Percentiles rank a stretch among this genome's conserved stretches.
These are phyloP conservation scores for Suillus brevipes DNA, from an alignment of 768 basidiomycete species.

Conservation along the genomic window DNA sequence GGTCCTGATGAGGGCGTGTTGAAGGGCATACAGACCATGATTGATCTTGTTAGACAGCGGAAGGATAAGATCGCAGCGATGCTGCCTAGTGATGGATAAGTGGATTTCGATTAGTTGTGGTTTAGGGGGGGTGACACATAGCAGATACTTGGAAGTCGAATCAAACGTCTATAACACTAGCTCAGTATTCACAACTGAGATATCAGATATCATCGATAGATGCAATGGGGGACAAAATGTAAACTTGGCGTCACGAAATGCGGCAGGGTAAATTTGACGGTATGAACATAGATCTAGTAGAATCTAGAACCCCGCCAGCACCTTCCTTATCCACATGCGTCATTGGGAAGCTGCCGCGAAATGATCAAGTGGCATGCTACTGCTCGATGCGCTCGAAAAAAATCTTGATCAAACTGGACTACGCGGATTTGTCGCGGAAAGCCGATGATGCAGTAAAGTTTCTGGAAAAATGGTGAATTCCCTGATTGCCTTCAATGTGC, in stretches of 20 bases:
- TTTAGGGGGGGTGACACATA: background rate
- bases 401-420: background rate
- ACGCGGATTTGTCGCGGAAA: background rate
- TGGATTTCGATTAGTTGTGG: background rate
- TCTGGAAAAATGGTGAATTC: background rate
- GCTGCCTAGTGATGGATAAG: background rate
- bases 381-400: too few species aligned
- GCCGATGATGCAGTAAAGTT: background rate
- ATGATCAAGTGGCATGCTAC: too few species aligned
- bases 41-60: constrained; percentile 60
- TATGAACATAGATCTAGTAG: too few species aligned
- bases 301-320: too few species aligned
- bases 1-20: constrained; percentile 83
- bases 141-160: background rate
- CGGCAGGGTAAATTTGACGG: too few species aligned
- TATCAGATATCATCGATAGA: too few species aligned
- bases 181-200: too few species aligned
- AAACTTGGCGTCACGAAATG: too few species aligned
- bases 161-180: background rate
- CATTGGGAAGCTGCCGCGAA: too few species aligned
- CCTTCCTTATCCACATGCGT: too few species aligned
- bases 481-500: background rate
- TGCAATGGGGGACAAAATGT: too few species aligned
- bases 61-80: constrained; percentile 41
- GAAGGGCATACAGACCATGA: constrained; percentile 66